A percentile compares a stretch with the other conserved stretches of the same genome.
These are phyloP conservation scores for Boechera divaricarpa DNA, from an alignment of 345 rosid genomes.

Conservation along the genomic window DNA sequence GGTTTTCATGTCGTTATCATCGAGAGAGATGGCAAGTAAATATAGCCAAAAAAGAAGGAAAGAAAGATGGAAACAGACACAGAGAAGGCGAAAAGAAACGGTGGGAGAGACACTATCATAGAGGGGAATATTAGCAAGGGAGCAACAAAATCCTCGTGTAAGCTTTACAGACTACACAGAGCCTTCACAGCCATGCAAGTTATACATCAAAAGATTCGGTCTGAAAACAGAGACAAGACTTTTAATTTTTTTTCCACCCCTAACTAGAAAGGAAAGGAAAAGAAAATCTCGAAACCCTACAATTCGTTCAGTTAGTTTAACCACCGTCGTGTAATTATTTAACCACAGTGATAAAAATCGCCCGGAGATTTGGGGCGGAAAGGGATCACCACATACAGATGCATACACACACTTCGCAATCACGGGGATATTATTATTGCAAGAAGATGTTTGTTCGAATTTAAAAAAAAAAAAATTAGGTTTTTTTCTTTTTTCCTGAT, in stretches of 20 bases:
- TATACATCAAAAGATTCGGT: conserved; percentile 39
- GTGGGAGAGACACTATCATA: conserved; percentile 25
- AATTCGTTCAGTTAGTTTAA: background rate
- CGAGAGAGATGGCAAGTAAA: conserved; percentile 38
- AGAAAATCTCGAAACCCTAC: conserved; percentile 28
- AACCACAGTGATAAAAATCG: background rate
- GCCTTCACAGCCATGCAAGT: conserved; percentile 69
- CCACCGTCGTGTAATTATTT: background rate
- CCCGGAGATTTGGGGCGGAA: conserved; percentile 26
- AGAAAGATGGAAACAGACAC: conserved; percentile 26
- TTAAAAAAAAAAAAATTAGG: background rate
- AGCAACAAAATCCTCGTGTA: conserved; percentile 64
- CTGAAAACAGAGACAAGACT: conserved; percentile 37
- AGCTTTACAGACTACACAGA: conserved; percentile 57
- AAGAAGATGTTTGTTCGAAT: background rate
- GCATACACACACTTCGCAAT: conserved; percentile 30
- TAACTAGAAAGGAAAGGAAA: background rate
- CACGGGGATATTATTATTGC: conserved; percentile 10
- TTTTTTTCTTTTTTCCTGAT: background rate
- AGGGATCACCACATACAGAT: conserved; percentile 12
- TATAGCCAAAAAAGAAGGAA: conserved; percentile 30
- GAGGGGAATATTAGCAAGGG: conserved; percentile 34
- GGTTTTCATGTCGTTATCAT: conserved; percentile 45
- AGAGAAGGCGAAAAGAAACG: conserved; percentile 12
- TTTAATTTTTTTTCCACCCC: conserved; percentile 17